Conservation (phyloP, 768 basidiomycete genomes). For the Paxillus ammoniavirescens region DNA sequence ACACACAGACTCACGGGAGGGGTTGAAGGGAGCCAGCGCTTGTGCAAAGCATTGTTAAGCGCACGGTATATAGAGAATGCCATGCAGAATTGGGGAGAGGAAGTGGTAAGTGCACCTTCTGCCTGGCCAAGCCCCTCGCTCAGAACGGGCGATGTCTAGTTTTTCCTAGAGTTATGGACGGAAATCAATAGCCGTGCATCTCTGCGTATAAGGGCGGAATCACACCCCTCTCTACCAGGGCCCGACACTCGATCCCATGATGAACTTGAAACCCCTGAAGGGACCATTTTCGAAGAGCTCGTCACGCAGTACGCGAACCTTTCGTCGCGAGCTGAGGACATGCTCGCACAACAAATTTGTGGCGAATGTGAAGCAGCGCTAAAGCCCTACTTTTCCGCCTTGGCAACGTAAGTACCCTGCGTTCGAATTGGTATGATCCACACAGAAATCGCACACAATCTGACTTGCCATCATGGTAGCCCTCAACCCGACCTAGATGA, state of each 20-base stretch:
- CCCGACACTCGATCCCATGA: slow-evolving; percentile 20
- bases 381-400: slow-evolving; percentile 66
- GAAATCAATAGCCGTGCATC: slow-evolving; percentile 66
- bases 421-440: neutral
- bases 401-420: slow-evolving; percentile 37
- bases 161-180: slow-evolving; percentile 88
- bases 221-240: slow-evolving; percentile 50
- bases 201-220: slow-evolving; percentile 54
- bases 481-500: slow-evolving; percentile 11
- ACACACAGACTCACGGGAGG: slow-evolving; percentile 73
- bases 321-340: slow-evolving; percentile 74
- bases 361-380: slow-evolving; percentile 78
- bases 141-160: slow-evolving; percentile 44
- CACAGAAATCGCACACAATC: neutral
- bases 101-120: slow-evolving; percentile 57
- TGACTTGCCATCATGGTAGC: slow-evolving; percentile 9
- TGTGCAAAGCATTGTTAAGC: slow-evolving; percentile 86
- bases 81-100: slow-evolving; percentile 86
- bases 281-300: slow-evolving; percentile 79
- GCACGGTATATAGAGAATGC: slow-evolving; percentile 68
- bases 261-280: slow-evolving; percentile 41
- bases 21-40: slow-evolving; percentile 74
- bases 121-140: neutral
- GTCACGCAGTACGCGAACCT: slow-evolving; percentile 62
- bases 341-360: slow-evolving; percentile 81